These are phyloP conservation scores for Trichosporon faecale DNA, from an alignment of 1,284 basidiomycete genomes.

Conservation along the genomic window DNA sequence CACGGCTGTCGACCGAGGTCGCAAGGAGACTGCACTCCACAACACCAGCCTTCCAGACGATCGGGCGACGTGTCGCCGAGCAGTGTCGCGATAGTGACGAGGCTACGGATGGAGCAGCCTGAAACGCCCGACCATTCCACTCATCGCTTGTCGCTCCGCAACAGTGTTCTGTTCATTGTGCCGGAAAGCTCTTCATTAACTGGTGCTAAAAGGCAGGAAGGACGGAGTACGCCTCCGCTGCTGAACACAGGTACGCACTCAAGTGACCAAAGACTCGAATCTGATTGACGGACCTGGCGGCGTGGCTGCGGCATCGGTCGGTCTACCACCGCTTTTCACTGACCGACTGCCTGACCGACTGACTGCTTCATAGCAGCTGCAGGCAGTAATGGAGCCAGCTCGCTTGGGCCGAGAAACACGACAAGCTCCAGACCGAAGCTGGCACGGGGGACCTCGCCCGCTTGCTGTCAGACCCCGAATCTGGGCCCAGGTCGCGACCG, in stretches of 20 bases:
- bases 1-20: not conserved
- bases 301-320: not conserved
- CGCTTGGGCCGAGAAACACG: not conserved
- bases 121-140: not conserved
- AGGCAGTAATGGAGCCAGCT: not conserved
- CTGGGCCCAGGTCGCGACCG: not conserved
- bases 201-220: not conserved
- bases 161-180: not conserved
- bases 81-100: not conserved
- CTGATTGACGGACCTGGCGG: not conserved
- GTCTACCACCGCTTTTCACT: not conserved
- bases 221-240: not conserved
- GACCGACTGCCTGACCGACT: not conserved
- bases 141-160: not conserved
- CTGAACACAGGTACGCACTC: not conserved
- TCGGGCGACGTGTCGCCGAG: not conserved
- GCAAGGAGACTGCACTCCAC: not conserved
- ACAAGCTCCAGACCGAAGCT: not conserved
- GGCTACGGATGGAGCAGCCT: not conserved
- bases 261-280: not conserved
- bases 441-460: not conserved
- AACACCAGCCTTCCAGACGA: not conserved
- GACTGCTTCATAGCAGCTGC: too few relatives aligned
- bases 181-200: not conserved
- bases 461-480: not conserved